Evolutionary conservation across 78 protist genomes (phyloP).

Genomic region (Isochrysis galbana): DNA sequence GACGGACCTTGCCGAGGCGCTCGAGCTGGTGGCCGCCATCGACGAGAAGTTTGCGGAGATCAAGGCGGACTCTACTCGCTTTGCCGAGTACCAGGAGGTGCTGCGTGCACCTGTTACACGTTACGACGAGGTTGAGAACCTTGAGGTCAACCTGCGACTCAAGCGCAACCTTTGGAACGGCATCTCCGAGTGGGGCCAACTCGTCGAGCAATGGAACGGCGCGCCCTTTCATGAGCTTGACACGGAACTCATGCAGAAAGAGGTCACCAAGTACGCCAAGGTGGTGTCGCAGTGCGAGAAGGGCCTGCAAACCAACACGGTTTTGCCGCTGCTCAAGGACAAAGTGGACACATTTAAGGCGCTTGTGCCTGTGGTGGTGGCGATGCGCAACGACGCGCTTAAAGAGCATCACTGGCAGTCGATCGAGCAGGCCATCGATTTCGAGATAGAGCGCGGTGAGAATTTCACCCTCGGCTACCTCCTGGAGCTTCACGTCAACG

Average conservation of each 20-base stretch:
- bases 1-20: background rate
- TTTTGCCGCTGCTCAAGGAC: too few relatives aligned
- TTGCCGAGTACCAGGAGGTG: background rate
- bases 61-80: background rate
- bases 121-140: background rate
- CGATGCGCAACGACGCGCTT: constrained; percentile 62
- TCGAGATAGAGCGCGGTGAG: background rate
- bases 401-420: constrained; percentile 63
- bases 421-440: background rate
- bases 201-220: too few relatives aligned
- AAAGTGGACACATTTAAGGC: constrained; percentile 39
- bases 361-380: constrained; percentile 60
- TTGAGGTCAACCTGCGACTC: background rate
- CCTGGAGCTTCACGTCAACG: background rate
- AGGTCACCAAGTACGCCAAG: too few relatives aligned
- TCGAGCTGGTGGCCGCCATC: background rate
- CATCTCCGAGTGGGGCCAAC: too few relatives aligned
- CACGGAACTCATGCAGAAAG: too few relatives aligned
- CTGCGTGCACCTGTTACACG: background rate
- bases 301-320: too few relatives aligned
- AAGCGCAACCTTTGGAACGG: too few relatives aligned
- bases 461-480: constrained; percentile 33
- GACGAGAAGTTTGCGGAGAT: background rate
- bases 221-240: too few relatives aligned
- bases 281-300: too few relatives aligned